These are phyloP conservation scores for Phycomyces blakesleeanus DNA, from an alignment of 192 early-diverging fungal species.

Conservation along the genomic window DNA sequence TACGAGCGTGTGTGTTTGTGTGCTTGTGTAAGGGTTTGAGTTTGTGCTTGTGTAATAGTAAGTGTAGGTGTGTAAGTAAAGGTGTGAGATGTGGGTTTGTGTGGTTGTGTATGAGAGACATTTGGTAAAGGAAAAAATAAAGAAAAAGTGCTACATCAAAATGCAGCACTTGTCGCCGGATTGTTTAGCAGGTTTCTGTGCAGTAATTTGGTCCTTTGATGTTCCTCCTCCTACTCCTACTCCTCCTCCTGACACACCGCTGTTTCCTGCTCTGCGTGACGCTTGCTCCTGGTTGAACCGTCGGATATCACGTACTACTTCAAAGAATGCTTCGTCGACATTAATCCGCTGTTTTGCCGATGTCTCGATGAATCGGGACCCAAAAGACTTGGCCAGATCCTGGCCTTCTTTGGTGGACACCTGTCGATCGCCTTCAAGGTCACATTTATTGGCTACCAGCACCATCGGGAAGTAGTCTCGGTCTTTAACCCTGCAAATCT, in stretches of 20 bases:
- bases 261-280: background rate
- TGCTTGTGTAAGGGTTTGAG: too few relatives aligned
- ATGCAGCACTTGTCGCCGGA: background rate
- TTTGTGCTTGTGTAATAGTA: too few relatives aligned
- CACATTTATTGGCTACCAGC: conserved; percentile 87
- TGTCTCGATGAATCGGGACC: conserved; percentile 62
- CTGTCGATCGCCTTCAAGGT: conserved; percentile 64
- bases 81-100: too few relatives aligned
- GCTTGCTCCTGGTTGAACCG: conserved; percentile 70
- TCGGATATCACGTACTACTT: conserved; percentile 79
- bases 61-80: too few relatives aligned
- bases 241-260: background rate
- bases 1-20: too few relatives aligned
- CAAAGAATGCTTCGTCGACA: conserved; percentile 32
- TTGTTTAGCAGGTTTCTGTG: background rate
- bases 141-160: background rate
- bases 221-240: background rate
- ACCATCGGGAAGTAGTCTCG: conserved; percentile 72
- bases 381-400: conserved; percentile 53
- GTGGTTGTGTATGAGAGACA: too few relatives aligned
- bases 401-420: conserved; percentile 51
- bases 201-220: too few relatives aligned
- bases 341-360: conserved; percentile 38
- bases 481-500: conserved; percentile 82
- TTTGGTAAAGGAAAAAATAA: too few relatives aligned